Percentiles rank a stretch among this genome's conserved stretches.
Evolutionary conservation across 495 filamentous ascomycete species (phyloP).

Genomic region (Viridothelium virens): DNA sequence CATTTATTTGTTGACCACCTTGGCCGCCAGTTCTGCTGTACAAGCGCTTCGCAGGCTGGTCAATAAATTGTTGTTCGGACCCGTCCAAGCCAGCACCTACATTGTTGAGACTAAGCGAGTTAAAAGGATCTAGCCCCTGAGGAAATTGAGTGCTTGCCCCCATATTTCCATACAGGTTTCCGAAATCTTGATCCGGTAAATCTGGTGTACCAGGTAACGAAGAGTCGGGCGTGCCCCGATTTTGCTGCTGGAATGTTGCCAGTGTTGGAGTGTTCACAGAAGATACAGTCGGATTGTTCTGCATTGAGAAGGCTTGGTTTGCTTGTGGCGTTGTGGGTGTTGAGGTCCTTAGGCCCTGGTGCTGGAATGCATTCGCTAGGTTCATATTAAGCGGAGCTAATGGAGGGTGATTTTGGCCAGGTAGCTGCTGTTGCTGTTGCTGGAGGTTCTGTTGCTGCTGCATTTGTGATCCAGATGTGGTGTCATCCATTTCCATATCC

Average conservation of each 20-base stretch:
- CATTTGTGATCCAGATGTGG: conserved; percentile 44
- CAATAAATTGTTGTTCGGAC: conserved; percentile 69
- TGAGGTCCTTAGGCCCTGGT: conserved; percentile 72
- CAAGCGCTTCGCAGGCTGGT: conserved; percentile 89
- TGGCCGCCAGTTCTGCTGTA: conserved; percentile 75
- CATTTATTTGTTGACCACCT: conserved; percentile 58
- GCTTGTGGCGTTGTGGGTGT: conserved; percentile 80
- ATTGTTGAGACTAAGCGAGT: conserved; percentile 25
- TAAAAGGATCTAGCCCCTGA: conserved; percentile 23
- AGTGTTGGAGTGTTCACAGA: conserved; percentile 93
- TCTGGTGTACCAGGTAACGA: conserved; percentile 67
- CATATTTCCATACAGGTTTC: conserved; percentile 13
- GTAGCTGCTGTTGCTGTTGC: conserved; percentile 51
- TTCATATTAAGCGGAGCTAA: conserved; percentile 65
- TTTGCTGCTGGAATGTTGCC: conserved; percentile 45
- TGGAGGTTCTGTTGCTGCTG: conserved; percentile 52
- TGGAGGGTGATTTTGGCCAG: conserved; percentile 54
- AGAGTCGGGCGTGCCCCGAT: conserved; percentile 62
- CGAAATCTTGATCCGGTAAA: conserved; percentile 43
- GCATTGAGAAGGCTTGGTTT: conserved; percentile 51
- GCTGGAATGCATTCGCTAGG: conserved; percentile 50
- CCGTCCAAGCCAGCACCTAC: conserved; percentile 34
- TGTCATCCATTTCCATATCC: conserved; percentile 96
- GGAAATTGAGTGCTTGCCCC: conserved; percentile 22
- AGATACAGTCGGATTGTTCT: conserved; percentile 95